These are phyloP conservation scores for Schizochytrium sp. DNA, from an alignment of 108 stramenopile genomes.

Conservation along the genomic window DNA sequence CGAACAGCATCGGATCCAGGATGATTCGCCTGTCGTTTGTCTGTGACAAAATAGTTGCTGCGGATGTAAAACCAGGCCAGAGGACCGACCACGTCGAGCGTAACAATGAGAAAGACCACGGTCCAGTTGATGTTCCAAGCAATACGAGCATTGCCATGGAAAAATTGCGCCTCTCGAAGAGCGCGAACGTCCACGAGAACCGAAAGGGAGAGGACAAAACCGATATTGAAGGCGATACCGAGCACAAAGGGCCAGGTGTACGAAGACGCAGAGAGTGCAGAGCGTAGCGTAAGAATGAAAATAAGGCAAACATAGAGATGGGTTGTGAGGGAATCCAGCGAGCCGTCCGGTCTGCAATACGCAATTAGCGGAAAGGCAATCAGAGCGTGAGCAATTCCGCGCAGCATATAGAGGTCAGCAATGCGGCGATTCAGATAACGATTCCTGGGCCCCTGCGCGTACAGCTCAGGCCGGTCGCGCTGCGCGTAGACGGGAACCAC, in stretches of 20 bases:
- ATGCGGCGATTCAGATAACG: not conserved
- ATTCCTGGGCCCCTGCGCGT: conserved; percentile 21
- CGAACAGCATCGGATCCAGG: too few species aligned
- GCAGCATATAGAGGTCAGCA: not conserved
- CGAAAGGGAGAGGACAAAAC: not conserved
- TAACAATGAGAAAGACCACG: not conserved
- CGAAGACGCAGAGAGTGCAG: not conserved
- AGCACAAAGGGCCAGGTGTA: not conserved
- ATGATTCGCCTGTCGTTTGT: too few species aligned
- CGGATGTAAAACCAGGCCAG: not conserved
- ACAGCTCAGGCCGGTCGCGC: conserved; percentile 35
- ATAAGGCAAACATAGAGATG: not conserved
- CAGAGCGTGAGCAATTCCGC: conserved; percentile 4
- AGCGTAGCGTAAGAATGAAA: not conserved
- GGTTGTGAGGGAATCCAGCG: not conserved
- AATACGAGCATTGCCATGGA: not conserved
- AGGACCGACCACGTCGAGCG: not conserved
- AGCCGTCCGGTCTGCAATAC: not conserved
- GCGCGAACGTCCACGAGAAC: not conserved
- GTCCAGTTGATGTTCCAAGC: not conserved
- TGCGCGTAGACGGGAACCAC: conserved; percentile 22
- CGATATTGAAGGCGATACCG: not conserved
- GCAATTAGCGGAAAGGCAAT: not conserved
- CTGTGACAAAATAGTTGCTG: not conserved
- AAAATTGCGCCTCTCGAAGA: not conserved